Conservation (phyloP, 257 asterid genomes). For the Ligustrum vulgare region DNA sequence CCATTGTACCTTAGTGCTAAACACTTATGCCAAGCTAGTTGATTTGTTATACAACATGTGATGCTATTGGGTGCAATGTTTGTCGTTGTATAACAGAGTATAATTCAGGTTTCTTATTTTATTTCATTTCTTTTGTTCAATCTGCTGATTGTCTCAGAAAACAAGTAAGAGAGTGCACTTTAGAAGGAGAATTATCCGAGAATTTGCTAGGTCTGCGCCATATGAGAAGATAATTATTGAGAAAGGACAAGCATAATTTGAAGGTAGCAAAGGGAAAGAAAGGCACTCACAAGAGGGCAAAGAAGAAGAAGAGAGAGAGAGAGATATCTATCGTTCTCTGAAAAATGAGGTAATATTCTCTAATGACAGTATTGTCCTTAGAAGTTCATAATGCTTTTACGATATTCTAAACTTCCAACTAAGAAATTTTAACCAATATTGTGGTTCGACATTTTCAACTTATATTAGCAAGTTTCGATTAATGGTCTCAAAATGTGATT, state of each 20-base stretch:
- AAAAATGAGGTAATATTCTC: conserved; percentile 41
- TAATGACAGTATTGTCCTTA: not conserved
- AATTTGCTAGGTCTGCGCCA: conserved; percentile 50
- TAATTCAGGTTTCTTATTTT: too few species aligned
- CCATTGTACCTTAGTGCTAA: too few species aligned
- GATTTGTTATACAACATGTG: too few species aligned
- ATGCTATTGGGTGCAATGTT: too few species aligned
- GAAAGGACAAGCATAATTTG: conserved; percentile 44
- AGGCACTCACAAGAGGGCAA: conserved; percentile 55
- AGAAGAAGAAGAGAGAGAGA: conserved; percentile 54
- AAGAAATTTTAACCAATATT: not conserved
- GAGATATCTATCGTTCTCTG: conserved; percentile 48
- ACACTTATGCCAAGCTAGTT: too few species aligned
- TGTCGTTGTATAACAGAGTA: too few species aligned
- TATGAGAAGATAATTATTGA: conserved; percentile 47
- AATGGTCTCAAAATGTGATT: not conserved
- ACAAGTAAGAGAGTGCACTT: conserved; percentile 46
- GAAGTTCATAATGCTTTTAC: too few species aligned
- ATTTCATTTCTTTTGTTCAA: not conserved
- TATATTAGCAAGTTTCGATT: not conserved
- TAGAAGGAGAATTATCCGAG: conserved; percentile 39
- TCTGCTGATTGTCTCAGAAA: conserved; percentile 26
- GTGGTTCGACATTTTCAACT: not conserved
- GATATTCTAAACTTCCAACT: not conserved
- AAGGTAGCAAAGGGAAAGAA: conserved; percentile 51